Base-by-base conservation (phyloP, 2,329 filamentous ascomycete species). In the Fusarium sp. region DNA sequence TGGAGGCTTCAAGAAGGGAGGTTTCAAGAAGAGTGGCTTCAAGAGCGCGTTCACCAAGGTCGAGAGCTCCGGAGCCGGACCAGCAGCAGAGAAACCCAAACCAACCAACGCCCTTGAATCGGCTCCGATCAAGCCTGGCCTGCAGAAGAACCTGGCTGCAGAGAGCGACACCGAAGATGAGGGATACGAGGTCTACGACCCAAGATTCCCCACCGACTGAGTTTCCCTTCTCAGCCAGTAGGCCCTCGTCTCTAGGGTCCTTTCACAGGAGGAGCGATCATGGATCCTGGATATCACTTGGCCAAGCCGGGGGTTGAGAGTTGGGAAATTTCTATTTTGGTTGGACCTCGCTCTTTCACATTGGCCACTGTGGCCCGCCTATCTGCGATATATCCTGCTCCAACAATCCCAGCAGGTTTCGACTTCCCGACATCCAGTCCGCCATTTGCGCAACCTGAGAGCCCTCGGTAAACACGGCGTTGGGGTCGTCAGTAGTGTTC, bases 21-120 rank as follows among this genome's bases (percentile, higher is more conserved):
- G 90, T 0, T 94, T 94, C 77, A 94, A 95, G 81, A 96, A 95
- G 77, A 91, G 91, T 1, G 93, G 93, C 0, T 95, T 95, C 79
- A 95, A 94, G 81, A 92, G 90, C 74, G 92, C 92, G 2, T 93
- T 94, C 82, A 87, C 87, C 6, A 82, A 88, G 2, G 85, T 85
- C 2, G 85, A 85, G 79, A 60, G 60, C 75, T 66, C 77, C 6
- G 76, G 77, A 7, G 27, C 73, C 6, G 76, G 76, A 12, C 81
- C 81, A 62, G 82, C 82, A 31, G 83, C 84, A 23, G 79, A 81
- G 1, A 78, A 82, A 16, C 80, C 81, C 30, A 82, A 82, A 67
- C 18, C 75, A 1, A 62, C 52, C 13, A 70, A 64, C 28, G 65
- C 76, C 13, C 67, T 61, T 23, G 74, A 72, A 23, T 55, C 67